Evolutionary conservation across 305 asterid genomes (phyloP), one percentile per base, ranked within the genome.

Genomic region (Rubia balearica): DNA sequence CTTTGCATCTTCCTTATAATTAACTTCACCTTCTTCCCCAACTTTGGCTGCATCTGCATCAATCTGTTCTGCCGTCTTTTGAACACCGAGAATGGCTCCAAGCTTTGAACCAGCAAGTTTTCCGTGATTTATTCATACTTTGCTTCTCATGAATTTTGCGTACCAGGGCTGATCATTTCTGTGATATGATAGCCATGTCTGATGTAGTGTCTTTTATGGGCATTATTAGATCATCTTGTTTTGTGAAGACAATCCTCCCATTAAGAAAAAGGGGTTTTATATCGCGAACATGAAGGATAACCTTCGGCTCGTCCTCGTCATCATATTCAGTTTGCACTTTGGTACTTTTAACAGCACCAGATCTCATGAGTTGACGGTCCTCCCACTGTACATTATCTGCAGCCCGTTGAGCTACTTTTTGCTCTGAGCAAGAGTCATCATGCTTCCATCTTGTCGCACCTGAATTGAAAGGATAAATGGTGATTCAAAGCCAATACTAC

Each of bases 381-480:
- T 95, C 99, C 99, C 99, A 95, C 77, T 92, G 97, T 75, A 97
- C 99, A 88, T 92, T 90, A 87, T 95, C 98, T 76, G 96, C 98
- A 63, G 94, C 87, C 48, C 89, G 94, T 78, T 95, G 98, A 10
- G 98, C 88, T 73, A 90, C 74, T 81, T 92, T 81, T 90, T 95
- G 85, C 88, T 95, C 85, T 92, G 98, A 69, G 97, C 83, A 75
- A 92, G 97, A 63, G 96, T 87, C 98, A 95, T 92, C 85, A 84
- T 83, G 81, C 90, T 88, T 78, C 99, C 99, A 86, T 92, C 99
- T 80, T 76, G 85, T 48, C 97, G 86, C 65, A 87, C 90, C 99
- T 95, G 81, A 71, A 65, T 76, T 70, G 16, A n/a, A 77, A 42
- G 19, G 56, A 61, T 62, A 57, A 62, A 41, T 57, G 46, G 36